These are phyloP conservation scores for Talaromyces verruculosus DNA, from an alignment of 2,329 filamentous ascomycete genomes.

Conservation along the genomic window DNA sequence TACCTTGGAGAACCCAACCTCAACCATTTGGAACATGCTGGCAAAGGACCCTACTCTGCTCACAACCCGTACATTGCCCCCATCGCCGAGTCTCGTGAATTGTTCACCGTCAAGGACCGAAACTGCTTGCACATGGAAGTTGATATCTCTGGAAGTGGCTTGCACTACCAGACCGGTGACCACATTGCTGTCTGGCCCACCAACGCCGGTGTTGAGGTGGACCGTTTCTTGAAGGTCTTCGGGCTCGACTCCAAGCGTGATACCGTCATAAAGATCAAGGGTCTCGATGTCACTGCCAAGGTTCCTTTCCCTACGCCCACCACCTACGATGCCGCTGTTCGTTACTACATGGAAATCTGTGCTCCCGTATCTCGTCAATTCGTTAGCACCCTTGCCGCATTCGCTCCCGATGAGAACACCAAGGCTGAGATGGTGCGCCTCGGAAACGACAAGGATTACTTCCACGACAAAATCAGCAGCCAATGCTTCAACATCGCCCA, in stretches of 20 bases:
- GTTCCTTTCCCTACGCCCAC: conserved; percentile 97
- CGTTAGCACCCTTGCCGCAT: conserved; percentile 79
- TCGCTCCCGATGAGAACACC: conserved; percentile 78
- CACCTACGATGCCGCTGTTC: conserved; percentile 87
- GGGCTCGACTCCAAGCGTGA: conserved; percentile 75
- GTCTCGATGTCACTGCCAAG: conserved; percentile 91
- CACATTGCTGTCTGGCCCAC: conserved; percentile 98
- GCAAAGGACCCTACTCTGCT: conserved; percentile 88
- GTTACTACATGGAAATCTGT: conserved; percentile 96
- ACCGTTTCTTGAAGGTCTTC: conserved; percentile 79
- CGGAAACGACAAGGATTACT: conserved; percentile 92
- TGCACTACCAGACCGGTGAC: conserved; percentile 93
- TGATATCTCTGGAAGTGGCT: conserved; percentile 82
- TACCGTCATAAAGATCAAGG: conserved; percentile 82
- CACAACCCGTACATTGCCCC: conserved; percentile 97
- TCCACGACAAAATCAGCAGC: conserved; percentile 78
- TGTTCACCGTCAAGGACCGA: conserved; percentile 84
- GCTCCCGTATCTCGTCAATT: conserved; percentile 96
- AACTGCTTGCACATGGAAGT: conserved; percentile 98
- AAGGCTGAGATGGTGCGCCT: conserved; percentile 88
- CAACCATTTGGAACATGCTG: conserved; percentile 81
- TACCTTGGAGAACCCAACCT: conserved; percentile 96
- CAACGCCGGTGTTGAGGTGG: conserved; percentile 88
- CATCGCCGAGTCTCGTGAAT: conserved; percentile 82
- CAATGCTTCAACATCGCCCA: conserved; percentile 89